phyloP scores from a whole-genome alignment of 1,284 basidiomycete genomes.

The Vanrija pseudolonga region DNA sequence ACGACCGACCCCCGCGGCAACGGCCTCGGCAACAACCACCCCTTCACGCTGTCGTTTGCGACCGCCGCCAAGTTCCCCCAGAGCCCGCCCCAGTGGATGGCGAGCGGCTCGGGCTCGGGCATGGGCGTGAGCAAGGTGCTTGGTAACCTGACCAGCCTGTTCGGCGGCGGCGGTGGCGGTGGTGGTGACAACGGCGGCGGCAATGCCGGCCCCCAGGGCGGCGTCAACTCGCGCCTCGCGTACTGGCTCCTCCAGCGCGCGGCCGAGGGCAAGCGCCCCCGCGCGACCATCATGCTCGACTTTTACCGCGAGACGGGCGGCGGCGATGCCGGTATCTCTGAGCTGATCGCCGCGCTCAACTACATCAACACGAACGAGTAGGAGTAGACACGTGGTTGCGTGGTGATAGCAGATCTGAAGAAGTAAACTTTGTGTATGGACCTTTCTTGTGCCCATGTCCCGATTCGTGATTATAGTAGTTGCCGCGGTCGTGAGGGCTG shows the following conservation, averaged over 20 bases:
- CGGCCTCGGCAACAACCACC: constrained; percentile 13
- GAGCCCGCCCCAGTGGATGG: constrained; percentile 56
- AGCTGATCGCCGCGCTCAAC: constrained; percentile 14
- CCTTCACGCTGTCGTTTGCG: constrained; percentile 65
- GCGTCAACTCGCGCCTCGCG: constrained; percentile 68
- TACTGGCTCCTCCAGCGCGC: constrained; percentile 61
- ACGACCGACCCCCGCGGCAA: constrained; percentile 8
- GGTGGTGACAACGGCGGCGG: constrained; percentile 36
- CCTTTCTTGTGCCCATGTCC: too few relatives aligned
- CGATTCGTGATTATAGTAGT: too few relatives aligned
- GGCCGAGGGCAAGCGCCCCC: constrained; percentile 23
- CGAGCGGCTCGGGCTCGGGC: neutral
- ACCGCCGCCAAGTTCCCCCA: constrained; percentile 74
- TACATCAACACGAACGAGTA: constrained; percentile 8
- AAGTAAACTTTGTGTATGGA: too few relatives aligned
- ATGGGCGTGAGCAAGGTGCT: too few relatives aligned
- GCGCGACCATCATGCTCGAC: constrained; percentile 40
- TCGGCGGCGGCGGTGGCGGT: too few relatives aligned
- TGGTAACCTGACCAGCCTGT: too few relatives aligned
- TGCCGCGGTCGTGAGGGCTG: too few relatives aligned
- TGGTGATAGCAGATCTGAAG: too few relatives aligned
- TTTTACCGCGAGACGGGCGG: constrained; percentile 29
- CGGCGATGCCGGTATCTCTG: constrained; percentile 10
- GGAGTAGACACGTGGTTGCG: neutral
- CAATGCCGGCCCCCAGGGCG: constrained; percentile 40